Evolutionary conservation across 768 basidiomycete species (phyloP).

Genomic region (Tricholoma furcatifolium): DNA sequence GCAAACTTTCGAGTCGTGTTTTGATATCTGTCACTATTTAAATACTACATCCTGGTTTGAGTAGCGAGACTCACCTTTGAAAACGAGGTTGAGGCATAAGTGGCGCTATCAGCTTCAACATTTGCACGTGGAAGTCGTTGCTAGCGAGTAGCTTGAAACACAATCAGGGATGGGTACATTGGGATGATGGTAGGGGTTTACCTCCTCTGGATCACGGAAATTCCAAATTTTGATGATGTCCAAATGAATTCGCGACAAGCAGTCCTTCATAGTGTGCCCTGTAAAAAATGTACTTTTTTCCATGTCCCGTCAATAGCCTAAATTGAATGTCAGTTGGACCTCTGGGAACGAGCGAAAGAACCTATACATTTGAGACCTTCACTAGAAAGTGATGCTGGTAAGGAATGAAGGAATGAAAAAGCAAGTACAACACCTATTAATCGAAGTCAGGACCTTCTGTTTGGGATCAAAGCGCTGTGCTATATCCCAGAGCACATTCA

Average conservation of each 20-base stretch:
- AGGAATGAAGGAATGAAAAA: background rate
- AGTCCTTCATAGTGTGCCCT: too few species aligned
- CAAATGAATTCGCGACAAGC: too few species aligned
- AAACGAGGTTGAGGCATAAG: background rate
- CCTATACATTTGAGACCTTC: background rate
- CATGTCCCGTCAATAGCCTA: slow-evolving; percentile 10
- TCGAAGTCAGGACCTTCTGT: slow-evolving; percentile 1
- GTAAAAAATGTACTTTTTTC: slow-evolving; percentile 4
- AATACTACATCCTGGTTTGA: background rate
- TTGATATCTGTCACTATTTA: background rate
- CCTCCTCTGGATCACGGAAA: slow-evolving; percentile 20
- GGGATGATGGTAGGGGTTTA: background rate
- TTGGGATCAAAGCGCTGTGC: slow-evolving; percentile 3
- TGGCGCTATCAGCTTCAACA: too few species aligned
- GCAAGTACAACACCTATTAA: background rate
- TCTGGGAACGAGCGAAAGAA: background rate
- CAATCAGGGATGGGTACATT: background rate
- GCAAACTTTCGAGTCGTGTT: background rate
- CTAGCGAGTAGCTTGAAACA: background rate
- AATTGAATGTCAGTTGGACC: background rate
- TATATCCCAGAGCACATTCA: background rate
- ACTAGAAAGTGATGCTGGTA: background rate
- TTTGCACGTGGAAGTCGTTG: background rate
- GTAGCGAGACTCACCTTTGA: background rate
- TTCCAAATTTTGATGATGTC: slow-evolving; percentile 26